Percentiles rank a stretch among this genome's conserved stretches.
phyloP scores from a whole-genome alignment of 2,329 filamentous ascomycete genomes.

The Aciculosporium take region DNA sequence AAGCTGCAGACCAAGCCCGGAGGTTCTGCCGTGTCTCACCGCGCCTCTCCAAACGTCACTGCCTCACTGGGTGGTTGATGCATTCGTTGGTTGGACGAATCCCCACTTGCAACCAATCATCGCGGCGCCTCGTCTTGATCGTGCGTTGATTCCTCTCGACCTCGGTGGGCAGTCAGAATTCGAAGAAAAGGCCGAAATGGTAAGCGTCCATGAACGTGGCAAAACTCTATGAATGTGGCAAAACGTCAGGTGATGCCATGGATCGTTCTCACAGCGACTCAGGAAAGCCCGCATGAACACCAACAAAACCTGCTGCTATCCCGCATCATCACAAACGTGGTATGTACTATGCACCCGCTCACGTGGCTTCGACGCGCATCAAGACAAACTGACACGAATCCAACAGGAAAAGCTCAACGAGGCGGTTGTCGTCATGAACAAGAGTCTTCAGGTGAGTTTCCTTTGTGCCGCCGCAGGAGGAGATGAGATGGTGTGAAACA shows the following conservation, averaged over 20 bases:
- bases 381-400: not conserved
- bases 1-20: not conserved
- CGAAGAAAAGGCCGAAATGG: not conserved
- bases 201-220: too few relatives aligned
- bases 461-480: not conserved
- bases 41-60: slow-evolving; percentile 9
- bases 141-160: too few relatives aligned
- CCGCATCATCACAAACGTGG: slow-evolving; percentile 93
- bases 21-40: slow-evolving; percentile 23
- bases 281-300: slow-evolving; percentile 95
- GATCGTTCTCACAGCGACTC: not conserved
- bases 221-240: too few relatives aligned
- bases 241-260: not conserved
- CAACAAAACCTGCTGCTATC: slow-evolving; percentile 89
- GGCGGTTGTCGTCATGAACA: slow-evolving; percentile 83
- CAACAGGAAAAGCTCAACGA: slow-evolving; percentile 91
- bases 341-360: slow-evolving; percentile 46
- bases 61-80: not conserved
- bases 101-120: not conserved
- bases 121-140: not conserved
- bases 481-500: not conserved
- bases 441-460: slow-evolving; percentile 59
- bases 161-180: too few relatives aligned
- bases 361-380: not conserved
- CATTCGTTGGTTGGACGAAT: too few relatives aligned